Base-by-base conservation (phyloP, 495 filamentous ascomycete genomes). In the Xylaria nigripes region DNA sequence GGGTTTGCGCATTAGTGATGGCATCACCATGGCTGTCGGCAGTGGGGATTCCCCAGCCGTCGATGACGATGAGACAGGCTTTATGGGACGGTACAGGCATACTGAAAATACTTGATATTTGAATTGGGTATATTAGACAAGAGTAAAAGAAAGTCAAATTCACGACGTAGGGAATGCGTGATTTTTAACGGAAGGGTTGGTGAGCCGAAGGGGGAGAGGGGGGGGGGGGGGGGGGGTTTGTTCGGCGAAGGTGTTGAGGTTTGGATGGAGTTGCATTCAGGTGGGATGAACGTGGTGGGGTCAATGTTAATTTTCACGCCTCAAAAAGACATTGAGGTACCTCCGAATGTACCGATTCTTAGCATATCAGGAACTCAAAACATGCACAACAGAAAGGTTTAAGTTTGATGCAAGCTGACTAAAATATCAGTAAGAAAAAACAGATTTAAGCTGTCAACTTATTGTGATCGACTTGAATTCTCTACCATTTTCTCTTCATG, bases 11-110 rank as follows among this genome's bases (percentile, higher is more conserved):
- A 57, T 85, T 86, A 52, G 87, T 81, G 69, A 98, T 97, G 65
- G 93, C 93, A 80, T 98, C 90, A 68, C 93, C 93, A 70, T 92
- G 67, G 15, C 89, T 90, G 40, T 85, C 73, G 56, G 84, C 84
- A 65, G 81, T 80, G 60, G 90, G 80, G 58, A 97, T 84, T 68
- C 93, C 93, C 93, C 93, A 98, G 58, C 93, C 93, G 75, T 98
- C 94, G 76, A 97, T 97, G 70, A 95, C 90, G 78, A 97, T 89
- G 70, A 98, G 78, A 68, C 87, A 93, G 61, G 86, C 87, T 76
- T 96, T 98, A 54, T 96, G 89, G 66, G 91, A 84, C 67, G 91
- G 86, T 61, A 81, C 72, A 63, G 81, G 81, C 87, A 91, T 93
- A 61, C 65, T 72, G 60, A 55, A 16, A 58, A 25, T 62, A 56